Base-by-base conservation (phyloP, 257 asterid genomes). In the Capsicum baccatum region DNA sequence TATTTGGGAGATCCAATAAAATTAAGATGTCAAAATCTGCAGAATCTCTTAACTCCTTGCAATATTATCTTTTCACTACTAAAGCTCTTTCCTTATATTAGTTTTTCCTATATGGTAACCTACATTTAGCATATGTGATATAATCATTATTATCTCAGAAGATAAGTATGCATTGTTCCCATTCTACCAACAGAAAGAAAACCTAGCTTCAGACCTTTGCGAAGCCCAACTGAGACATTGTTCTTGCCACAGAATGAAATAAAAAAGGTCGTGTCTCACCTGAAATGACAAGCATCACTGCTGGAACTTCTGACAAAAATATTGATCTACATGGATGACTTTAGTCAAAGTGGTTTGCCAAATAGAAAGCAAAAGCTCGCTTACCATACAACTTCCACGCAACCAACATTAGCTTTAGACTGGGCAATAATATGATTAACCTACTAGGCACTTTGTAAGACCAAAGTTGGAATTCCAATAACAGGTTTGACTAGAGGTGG, bases 41-140 rank as follows among this genome's bases (percentile, higher is more conserved):
- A 50, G 81, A 21, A 76, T 52, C 19, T 74, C 21, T 50, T 4
- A 52, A 76, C 47, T 76, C 47, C 47, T 50, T 17, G 3, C 1
- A 1, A 1, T 76, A 74, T 6, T 52, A 74, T 50, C 21, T 13
- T 74, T 50, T 26, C 62, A 74, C 7, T 50, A 73, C n/a, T 19
- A 73, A 10, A 52, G 12, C 62, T 76, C 44, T 12, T 48, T 52
- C n/a, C 48, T 73, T 73, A n/a, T 13, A 12, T 4, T 48, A 71
- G 17, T n/a, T 74, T 71, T 44, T 68, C 47, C 60, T 74, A 2
- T 74, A 21, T 50, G 62, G 47, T 21, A 50, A 74, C 81, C 81
- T 21, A 50, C 60, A 74, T 26, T 26, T 26, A 26, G 33, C 33
- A 26, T 26, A 26, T 26, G 33, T 26, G 33, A 26, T 26, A 26